Percentiles rank a stretch among this genome's conserved stretches.
Evolutionary conservation across 768 basidiomycete species (phyloP).

Genomic region (Lactarius akahatsu): DNA sequence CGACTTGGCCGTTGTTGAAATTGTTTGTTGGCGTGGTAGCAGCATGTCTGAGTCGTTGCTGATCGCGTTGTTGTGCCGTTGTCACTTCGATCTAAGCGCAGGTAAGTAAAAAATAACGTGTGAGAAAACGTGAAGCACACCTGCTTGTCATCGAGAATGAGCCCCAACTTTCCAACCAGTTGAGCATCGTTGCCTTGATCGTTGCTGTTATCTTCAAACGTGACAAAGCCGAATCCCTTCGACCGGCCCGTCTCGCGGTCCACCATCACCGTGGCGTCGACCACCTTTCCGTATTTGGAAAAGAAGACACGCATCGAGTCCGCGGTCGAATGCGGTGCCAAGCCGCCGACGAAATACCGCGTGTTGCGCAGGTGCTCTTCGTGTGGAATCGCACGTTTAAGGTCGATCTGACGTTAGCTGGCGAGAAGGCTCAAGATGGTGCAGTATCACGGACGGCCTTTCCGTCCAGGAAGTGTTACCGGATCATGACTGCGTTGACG

Average conservation of each 20-base stretch:
- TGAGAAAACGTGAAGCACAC: constrained; percentile 41
- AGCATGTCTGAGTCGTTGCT: constrained; percentile 41
- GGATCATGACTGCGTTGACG: constrained; percentile 94
- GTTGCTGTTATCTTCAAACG: constrained; percentile 91
- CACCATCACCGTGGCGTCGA: constrained; percentile 98
- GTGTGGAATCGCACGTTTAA: constrained; percentile 97
- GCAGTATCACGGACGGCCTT: constrained; percentile 75
- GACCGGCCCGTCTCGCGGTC: constrained; percentile 93
- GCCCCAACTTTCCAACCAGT: constrained; percentile 85
- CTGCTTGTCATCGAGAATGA: constrained; percentile 81
- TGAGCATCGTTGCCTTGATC: constrained; percentile 73
- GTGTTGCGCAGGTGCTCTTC: constrained; percentile 93
- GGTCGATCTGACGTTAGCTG: constrained; percentile 73
- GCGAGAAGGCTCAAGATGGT: constrained; percentile 1
- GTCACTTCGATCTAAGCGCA: constrained; percentile 87
- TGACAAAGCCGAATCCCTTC: constrained; percentile 98
- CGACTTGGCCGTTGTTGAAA: constrained; percentile 32
- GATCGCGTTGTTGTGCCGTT: constrained; percentile 85
- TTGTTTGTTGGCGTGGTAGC: constrained; percentile 22
- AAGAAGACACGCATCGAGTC: constrained; percentile 94
- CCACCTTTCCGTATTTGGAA: constrained; percentile 90
- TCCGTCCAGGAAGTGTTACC: constrained; percentile 93
- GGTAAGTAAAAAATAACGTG: background rate
- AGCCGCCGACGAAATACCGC: constrained; percentile 94
- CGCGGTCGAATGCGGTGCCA: constrained; percentile 88